Percentiles rank a stretch among this genome's conserved stretches.
phyloP scores from a whole-genome alignment of 306 rosid species.

The Comarum palustre region DNA sequence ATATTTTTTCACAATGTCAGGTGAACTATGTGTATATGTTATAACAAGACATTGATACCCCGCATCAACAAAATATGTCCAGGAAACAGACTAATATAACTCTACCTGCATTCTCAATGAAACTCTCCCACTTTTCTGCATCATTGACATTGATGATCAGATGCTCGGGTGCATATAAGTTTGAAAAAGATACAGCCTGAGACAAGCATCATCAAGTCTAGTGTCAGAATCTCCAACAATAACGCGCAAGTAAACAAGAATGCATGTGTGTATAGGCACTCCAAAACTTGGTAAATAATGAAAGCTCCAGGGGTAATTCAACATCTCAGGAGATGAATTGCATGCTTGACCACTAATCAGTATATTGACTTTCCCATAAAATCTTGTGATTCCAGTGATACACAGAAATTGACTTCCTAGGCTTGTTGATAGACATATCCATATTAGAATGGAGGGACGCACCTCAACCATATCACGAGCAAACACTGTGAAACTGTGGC shows the following conservation, averaged over 20 bases:
- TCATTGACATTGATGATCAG: conserved; percentile 79
- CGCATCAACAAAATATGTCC: no score
- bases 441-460: conserved; percentile 25
- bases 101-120: conserved; percentile 91
- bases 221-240: conserved; percentile 2
- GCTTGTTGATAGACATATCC: background rate
- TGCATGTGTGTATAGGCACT: background rate
- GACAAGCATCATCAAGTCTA: conserved; percentile 24
- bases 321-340: conserved; percentile 5
- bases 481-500: conserved; percentile 83
- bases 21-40: no score
- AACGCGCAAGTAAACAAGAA: background rate
- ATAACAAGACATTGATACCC: no score
- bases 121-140: conserved; percentile 96
- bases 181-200: conserved; percentile 91
- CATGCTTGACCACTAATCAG: background rate
- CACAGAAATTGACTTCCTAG: background rate
- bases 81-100: background rate
- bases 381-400: background rate
- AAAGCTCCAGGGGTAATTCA: background rate
- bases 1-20: background rate
- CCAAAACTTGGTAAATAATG: background rate
- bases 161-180: conserved; percentile 95
- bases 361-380: background rate
- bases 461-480: conserved; percentile 95